Percentiles rank a stretch among this genome's conserved stretches.
Evolutionary conservation across 2,329 filamentous ascomycete species (phyloP).

Genomic region (Zalaria sp.): DNA sequence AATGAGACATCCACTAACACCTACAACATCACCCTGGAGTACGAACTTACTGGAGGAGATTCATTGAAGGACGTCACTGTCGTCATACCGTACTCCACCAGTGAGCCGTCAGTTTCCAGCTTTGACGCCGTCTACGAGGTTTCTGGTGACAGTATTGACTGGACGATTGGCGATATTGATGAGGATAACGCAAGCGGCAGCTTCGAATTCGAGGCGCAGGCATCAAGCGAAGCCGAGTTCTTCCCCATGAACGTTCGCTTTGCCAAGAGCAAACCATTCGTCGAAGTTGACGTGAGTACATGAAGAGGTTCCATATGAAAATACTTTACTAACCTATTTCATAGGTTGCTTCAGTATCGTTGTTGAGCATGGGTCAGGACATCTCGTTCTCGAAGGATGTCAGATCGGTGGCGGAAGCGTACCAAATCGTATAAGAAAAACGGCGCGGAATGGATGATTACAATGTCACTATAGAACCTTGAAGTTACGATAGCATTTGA

Average conservation of each 20-base stretch:
- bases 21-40: slow-evolving; percentile 87
- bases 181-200: slow-evolving; percentile 70
- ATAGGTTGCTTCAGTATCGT: slow-evolving; percentile 53
- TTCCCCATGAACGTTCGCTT: slow-evolving; percentile 95
- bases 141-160: slow-evolving; percentile 81
- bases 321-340: slow-evolving; percentile 11
- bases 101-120: slow-evolving; percentile 78
- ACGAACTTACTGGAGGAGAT: slow-evolving; percentile 75
- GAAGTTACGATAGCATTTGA: too few species aligned
- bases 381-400: slow-evolving; percentile 74
- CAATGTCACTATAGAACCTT: too few species aligned
- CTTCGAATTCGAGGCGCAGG: slow-evolving; percentile 90
- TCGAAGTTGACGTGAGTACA: slow-evolving; percentile 79
- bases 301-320: background rate
- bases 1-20: slow-evolving; percentile 71
- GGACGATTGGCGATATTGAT: slow-evolving; percentile 78
- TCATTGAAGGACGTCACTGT: slow-evolving; percentile 73
- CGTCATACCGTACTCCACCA: slow-evolving; percentile 70
- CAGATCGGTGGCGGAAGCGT: slow-evolving; percentile 62
- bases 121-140: slow-evolving; percentile 94
- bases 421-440: slow-evolving; percentile 51
- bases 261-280: slow-evolving; percentile 69
- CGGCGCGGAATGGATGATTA: slow-evolving; percentile 4
- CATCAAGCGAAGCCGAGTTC: slow-evolving; percentile 81
- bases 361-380: slow-evolving; percentile 63